phyloP scores from a whole-genome alignment of 1,284 basidiomycete genomes.

The Apiotrichum gamsii region DNA sequence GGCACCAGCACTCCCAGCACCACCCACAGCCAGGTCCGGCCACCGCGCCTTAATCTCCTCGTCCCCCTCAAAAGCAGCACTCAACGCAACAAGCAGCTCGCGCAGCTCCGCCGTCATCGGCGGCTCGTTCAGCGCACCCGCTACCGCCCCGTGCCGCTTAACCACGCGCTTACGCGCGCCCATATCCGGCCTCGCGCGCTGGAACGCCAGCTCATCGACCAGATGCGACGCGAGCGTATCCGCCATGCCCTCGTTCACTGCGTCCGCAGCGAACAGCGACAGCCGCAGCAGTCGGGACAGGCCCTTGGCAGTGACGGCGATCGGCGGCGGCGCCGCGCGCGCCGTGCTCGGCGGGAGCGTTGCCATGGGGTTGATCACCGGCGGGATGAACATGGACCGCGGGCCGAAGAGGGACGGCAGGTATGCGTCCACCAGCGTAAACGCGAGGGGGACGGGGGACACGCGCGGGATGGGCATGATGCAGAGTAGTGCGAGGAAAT shows the following conservation, averaged over 20 bases:
- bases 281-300: conserved; percentile 10
- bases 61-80: conserved; percentile 17
- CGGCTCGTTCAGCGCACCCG: too few relatives aligned
- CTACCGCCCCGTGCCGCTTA: neutral
- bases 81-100: conserved; percentile 15
- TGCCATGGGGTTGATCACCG: neutral
- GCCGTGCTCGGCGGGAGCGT: neutral
- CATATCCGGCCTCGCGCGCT: conserved; percentile 5
- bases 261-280: conserved; percentile 2
- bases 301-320: conserved; percentile 7
- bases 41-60: conserved; percentile 16
- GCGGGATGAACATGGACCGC: conserved; percentile 11
- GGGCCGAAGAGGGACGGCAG: conserved; percentile 9
- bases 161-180: neutral
- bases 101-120: conserved; percentile 6
- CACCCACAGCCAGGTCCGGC: conserved; percentile 2
- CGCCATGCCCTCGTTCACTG: conserved; percentile 4
- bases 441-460: conserved; percentile 3
- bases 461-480: conserved; percentile 6
- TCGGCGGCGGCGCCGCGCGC: conserved; percentile 8
- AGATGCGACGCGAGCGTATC: conserved; percentile 14
- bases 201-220: conserved; percentile 24
- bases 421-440: conserved; percentile 10
- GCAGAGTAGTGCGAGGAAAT: conserved; percentile 9
- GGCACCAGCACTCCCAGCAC: too few relatives aligned